phyloP scores from a whole-genome alignment of 108 stramenopile genomes.

The Skeletonema menzelii region DNA sequence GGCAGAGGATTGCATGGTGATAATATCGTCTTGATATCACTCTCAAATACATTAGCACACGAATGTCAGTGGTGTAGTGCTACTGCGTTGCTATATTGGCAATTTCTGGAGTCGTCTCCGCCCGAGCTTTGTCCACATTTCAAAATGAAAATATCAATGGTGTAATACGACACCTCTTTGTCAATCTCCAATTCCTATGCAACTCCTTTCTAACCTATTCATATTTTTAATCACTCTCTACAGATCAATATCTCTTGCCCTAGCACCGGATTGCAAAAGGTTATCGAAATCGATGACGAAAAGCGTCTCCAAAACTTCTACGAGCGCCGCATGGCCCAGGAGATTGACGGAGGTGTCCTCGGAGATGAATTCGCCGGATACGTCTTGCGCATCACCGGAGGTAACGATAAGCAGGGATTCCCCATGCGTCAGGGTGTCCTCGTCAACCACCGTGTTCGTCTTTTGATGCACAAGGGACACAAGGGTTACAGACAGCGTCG shows the following conservation, averaged over 20 bases:
- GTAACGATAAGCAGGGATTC: constrained; percentile 99
- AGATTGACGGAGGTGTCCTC: constrained; percentile 93
- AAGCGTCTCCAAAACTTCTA: constrained; percentile 97
- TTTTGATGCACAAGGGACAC: constrained; percentile 93
- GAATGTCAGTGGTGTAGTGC: background rate
- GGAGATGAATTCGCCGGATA: constrained; percentile 99
- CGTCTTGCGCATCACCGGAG: constrained; percentile 97
- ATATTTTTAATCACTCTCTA: background rate
- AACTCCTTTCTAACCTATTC: background rate
- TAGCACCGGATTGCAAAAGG: constrained; percentile 94
- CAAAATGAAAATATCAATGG: background rate
- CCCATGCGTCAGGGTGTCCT: constrained; percentile 99
- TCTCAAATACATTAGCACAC: background rate
- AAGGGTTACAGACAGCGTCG: constrained; percentile 92
- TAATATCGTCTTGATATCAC: background rate
- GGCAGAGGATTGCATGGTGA: background rate
- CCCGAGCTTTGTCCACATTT: background rate
- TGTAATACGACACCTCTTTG: background rate
- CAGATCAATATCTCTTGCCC: constrained; percentile 99
- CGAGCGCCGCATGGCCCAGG: constrained; percentile 99
- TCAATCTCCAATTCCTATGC: background rate
- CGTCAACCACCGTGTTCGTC: constrained; percentile 96
- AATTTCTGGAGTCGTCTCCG: background rate
- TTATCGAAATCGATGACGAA: constrained; percentile 99
- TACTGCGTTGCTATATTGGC: background rate